Evolutionary conservation across 805 yeast genomes (phyloP), one percentile per base, ranked within the genome.

Genomic region (Kluyveromyces lactis): DNA sequence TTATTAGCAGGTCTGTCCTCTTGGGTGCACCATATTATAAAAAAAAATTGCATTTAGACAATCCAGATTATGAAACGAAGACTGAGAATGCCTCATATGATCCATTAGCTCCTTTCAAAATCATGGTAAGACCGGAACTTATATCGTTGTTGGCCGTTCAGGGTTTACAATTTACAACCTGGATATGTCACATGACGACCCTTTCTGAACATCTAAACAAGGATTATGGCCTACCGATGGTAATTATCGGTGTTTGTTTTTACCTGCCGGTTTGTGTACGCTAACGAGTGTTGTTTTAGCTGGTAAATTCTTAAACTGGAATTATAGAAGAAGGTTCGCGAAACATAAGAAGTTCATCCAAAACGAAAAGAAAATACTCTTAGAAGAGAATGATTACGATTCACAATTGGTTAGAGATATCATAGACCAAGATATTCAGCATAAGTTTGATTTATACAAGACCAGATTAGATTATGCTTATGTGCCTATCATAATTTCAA

Each of bases 181-280:
- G 90, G 86, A 76, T 81, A 4, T 71, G 80, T 63, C 66, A 75
- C 13, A 69, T 82, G 42, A 80, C 94, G 0, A 71, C 86, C 0
- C 57, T 82, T 41, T 69, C 87, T 0, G 72, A 81, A 0, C 63
- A 67, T 11, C 57, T 86, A 26, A 64, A 73, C 24, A 55, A 57
- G 7, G 45, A 62, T 4, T 84, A 85, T 47, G 59, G 67, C 21
- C 72, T 76, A 43, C 47, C 69, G 1, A 71, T 78, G 1, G 61
- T 75, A 33, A 67, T 75, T 33, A 74, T 84, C 29, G 95, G 95
- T 3, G 59, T 77, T 13, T 75, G 86, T 40, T 86, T 51, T 64
- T 86, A 31, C 82, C 95, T 3, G 77, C 81, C 16, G 95, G 95
- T 12, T 48, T 74, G 0, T 81, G 81, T 9, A 74, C 85, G 3